phyloP scores from a whole-genome alignment of 2,329 filamentous ascomycete species.

The Aciculosporium take region DNA sequence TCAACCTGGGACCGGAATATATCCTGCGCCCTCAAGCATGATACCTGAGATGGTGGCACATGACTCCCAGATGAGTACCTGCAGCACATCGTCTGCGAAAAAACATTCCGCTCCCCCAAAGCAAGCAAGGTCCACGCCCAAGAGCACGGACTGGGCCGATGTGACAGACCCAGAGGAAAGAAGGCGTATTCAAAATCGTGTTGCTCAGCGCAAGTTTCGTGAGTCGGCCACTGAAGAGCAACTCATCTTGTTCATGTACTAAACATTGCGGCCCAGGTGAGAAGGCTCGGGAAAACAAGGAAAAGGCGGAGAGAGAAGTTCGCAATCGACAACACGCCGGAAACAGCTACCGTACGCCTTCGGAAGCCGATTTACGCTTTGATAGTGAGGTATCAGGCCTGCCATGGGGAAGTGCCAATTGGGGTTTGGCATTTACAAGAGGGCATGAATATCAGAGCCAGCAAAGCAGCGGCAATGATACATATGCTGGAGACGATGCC shows the following conservation, averaged over 20 bases:
- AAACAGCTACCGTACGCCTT: constrained; percentile 48
- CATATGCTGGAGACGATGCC: constrained; percentile 21
- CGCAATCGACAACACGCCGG: constrained; percentile 51
- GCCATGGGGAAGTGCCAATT: constrained; percentile 57
- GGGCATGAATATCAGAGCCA: constrained; percentile 36
- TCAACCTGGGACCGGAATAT: not conserved
- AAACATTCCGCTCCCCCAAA: constrained; percentile 18
- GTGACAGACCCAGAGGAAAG: constrained; percentile 57
- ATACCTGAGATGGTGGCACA: constrained; percentile 9
- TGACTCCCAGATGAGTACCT: constrained; percentile 9
- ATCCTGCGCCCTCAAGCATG: not conserved
- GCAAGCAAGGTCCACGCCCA: constrained; percentile 26
- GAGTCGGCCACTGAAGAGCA: constrained; percentile 16
- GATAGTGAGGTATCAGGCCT: constrained; percentile 46
- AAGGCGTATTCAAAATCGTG: constrained; percentile 60
- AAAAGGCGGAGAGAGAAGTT: constrained; percentile 47
- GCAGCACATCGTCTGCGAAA: constrained; percentile 8
- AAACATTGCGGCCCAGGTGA: constrained; percentile 36
- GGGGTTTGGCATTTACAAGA: constrained; percentile 37
- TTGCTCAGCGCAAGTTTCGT: constrained; percentile 67
- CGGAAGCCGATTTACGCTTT: constrained; percentile 37
- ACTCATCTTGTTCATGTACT: constrained; percentile 1
- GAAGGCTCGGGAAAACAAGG: constrained; percentile 53
- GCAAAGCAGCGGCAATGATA: constrained; percentile 26
- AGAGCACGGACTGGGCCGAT: constrained; percentile 52